Evolutionary conservation across 164 flowering plant species (phyloP).

Genomic region (Berberis thunbergii): DNA sequence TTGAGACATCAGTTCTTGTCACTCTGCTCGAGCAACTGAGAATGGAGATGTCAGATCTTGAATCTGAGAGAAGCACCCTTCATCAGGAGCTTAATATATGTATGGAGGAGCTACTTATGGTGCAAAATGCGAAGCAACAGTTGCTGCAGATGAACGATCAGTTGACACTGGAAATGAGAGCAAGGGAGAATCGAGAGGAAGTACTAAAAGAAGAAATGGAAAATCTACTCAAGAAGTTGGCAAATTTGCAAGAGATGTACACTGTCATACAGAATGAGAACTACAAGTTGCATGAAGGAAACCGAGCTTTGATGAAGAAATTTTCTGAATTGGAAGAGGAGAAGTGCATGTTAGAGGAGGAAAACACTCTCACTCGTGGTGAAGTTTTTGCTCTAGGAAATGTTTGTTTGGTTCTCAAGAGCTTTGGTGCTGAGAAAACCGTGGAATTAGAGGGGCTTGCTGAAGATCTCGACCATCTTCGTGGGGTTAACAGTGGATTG

Average conservation of each 20-base stretch:
- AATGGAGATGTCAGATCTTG: slow-evolving; percentile 32
- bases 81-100: slow-evolving; percentile 26
- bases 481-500: slow-evolving; percentile 25
- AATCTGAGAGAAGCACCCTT: slow-evolving; percentile 25
- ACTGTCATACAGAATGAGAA: slow-evolving; percentile 26
- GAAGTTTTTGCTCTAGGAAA: slow-evolving; percentile 36
- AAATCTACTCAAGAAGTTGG: slow-evolving; percentile 17
- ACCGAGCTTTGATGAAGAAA: slow-evolving; percentile 28
- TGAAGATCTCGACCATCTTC: slow-evolving; percentile 32
- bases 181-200: slow-evolving; percentile 22
- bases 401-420: slow-evolving; percentile 42
- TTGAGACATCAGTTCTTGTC: slow-evolving; percentile 57
- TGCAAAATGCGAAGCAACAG: slow-evolving; percentile 43
- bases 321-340: slow-evolving; percentile 36
- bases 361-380: slow-evolving; percentile 30
- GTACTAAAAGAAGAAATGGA: slow-evolving; percentile 26
- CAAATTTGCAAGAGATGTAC: slow-evolving; percentile 13
- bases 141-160: slow-evolving; percentile 36
- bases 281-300: slow-evolving; percentile 29
- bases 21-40: slow-evolving; percentile 46
- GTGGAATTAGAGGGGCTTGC: slow-evolving; percentile 29
- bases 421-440: slow-evolving; percentile 43
- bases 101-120: slow-evolving; percentile 22
- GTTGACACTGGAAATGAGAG: slow-evolving; percentile 28
- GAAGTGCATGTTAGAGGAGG: slow-evolving; percentile 39